A percentile compares a stretch with the other conserved stretches of the same genome.
Evolutionary conservation across 768 basidiomycete genomes (phyloP).

Genomic region (Cyclocybe aegerita): DNA sequence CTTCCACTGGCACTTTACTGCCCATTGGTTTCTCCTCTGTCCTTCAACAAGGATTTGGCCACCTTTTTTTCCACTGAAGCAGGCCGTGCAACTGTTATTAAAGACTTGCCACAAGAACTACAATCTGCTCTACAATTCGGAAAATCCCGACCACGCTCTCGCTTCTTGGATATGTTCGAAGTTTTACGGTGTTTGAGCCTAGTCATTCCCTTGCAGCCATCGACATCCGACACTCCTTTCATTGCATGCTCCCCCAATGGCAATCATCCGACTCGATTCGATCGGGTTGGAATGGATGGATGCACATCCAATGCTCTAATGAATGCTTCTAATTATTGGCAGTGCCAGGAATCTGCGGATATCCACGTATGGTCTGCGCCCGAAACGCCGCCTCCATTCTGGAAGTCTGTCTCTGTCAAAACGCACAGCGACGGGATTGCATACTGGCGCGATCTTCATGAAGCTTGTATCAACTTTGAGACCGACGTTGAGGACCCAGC

Average conservation of each 20-base stretch:
- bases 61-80: constrained; percentile 46
- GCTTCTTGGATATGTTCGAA: constrained; percentile 62
- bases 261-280: constrained; percentile 46
- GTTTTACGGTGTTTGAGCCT: constrained; percentile 58
- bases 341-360: constrained; percentile 53
- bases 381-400: constrained; percentile 50
- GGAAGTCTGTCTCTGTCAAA: constrained; percentile 46
- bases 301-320: constrained; percentile 44
- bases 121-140: constrained; percentile 55
- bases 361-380: constrained; percentile 60
- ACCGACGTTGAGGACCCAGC: constrained; percentile 13
- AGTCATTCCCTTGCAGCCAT: constrained; percentile 54
- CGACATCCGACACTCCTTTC: constrained; percentile 38
- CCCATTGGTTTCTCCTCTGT: constrained; percentile 56
- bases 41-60: constrained; percentile 57
- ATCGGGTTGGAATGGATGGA: constrained; percentile 37
- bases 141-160: constrained; percentile 54
- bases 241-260: constrained; percentile 45
- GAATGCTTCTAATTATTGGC: constrained; percentile 64
- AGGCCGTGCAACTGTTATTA: constrained; percentile 48
- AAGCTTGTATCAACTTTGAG: constrained; percentile 41
- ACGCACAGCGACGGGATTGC: constrained; percentile 36
- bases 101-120: constrained; percentile 51
- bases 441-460: constrained; percentile 61
- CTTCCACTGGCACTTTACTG: constrained; percentile 67